These are phyloP conservation scores for Ascochyta viciae-villosae DNA, from an alignment of 2,329 filamentous ascomycete genomes.

Conservation along the genomic window DNA sequence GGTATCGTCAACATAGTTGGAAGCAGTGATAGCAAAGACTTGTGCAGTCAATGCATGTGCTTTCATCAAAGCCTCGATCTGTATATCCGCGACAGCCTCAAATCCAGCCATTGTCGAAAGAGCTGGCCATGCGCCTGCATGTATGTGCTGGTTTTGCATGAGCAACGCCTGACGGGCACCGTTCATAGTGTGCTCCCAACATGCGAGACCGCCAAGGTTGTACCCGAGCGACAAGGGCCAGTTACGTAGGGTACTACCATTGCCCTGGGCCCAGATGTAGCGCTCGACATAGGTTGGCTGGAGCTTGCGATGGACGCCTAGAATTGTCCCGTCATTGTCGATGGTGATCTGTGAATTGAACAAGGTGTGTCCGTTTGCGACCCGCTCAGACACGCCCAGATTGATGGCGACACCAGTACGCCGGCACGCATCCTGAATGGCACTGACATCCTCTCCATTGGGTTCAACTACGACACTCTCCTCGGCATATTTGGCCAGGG, in stretches of 20 bases:
- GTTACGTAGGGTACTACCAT: conserved; percentile 41
- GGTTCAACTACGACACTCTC: conserved; percentile 47
- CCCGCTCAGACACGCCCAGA: conserved; percentile 46
- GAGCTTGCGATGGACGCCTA: conserved; percentile 49
- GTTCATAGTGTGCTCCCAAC: conserved; percentile 51
- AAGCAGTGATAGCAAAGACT: conserved; percentile 53
- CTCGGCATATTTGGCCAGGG: conserved; percentile 44
- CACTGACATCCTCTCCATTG: conserved; percentile 38
- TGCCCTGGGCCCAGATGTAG: conserved; percentile 46
- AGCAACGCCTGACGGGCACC: conserved; percentile 48
- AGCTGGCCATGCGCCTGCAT: conserved; percentile 49
- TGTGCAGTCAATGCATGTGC: conserved; percentile 55
- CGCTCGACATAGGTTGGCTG: conserved; percentile 49
- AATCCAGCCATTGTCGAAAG: conserved; percentile 50
- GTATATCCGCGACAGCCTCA: conserved; percentile 50
- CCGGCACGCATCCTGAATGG: conserved; percentile 44
- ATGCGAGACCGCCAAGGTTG: conserved; percentile 46
- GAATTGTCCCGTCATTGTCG: conserved; percentile 42
- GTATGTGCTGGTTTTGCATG: conserved; percentile 46
- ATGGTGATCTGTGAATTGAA: conserved; percentile 49
- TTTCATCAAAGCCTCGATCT: conserved; percentile 59
- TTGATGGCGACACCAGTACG: conserved; percentile 41
- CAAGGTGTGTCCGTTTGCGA: conserved; percentile 41
- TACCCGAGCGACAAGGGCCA: conserved; percentile 41
- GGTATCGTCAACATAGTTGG: conserved; percentile 52